Evolutionary conservation across 257 asterid species (phyloP).

Genomic region (Solanum piurae): DNA sequence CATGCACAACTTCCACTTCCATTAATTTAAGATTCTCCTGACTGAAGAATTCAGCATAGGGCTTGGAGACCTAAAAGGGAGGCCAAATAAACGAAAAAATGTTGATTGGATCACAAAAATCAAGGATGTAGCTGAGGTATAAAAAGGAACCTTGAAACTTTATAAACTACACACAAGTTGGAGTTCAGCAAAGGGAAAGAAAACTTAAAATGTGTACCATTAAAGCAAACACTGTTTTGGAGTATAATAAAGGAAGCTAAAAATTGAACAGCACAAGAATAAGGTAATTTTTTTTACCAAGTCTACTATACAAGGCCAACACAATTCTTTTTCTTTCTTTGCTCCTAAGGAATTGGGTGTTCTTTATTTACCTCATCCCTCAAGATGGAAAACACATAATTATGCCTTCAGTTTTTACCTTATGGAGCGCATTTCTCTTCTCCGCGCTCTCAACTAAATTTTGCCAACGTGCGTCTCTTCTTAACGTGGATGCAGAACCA

Average conservation of each 20-base stretch:
- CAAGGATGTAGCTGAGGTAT: neutral
- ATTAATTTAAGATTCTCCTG: constrained; percentile 34
- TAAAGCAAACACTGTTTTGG: neutral
- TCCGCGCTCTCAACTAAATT: constrained; percentile 74
- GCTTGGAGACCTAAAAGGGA: constrained; percentile 56
- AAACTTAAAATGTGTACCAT: neutral
- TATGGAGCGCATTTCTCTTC: constrained; percentile 48
- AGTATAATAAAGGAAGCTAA: neutral
- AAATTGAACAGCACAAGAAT: neutral
- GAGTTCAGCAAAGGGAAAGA: neutral
- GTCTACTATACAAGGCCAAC: neutral
- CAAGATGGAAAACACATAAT: neutral
- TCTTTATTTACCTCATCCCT: neutral
- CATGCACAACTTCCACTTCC: constrained; percentile 24
- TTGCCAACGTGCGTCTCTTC: constrained; percentile 73
- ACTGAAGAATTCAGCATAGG: constrained; percentile 55
- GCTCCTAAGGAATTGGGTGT: neutral
- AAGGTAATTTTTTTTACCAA: neutral
- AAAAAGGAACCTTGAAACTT: neutral
- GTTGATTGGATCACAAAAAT: neutral
- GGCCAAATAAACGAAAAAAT: neutral
- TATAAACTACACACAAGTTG: neutral
- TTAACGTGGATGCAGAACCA: constrained; percentile 88
- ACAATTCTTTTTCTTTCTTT: neutral
- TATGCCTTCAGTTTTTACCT: constrained; percentile 33